Percentiles rank a stretch among this genome's conserved stretches.
These are phyloP conservation scores for Arthroderma sp. DNA, from an alignment of 2,329 filamentous ascomycete species.

Conservation along the genomic window DNA sequence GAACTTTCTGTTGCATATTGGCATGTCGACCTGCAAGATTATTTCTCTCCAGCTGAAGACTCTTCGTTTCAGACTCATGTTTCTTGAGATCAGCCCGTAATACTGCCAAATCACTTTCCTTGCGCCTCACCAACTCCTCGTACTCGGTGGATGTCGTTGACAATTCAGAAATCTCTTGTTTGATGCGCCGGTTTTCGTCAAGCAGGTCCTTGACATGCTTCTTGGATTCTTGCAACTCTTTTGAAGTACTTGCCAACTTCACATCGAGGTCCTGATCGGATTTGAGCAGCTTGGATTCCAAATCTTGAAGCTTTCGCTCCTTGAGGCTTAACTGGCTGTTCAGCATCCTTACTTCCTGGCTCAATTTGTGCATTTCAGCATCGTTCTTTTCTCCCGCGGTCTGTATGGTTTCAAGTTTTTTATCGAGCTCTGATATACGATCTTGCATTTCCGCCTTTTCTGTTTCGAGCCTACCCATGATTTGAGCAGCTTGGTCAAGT, in stretches of 20 bases:
- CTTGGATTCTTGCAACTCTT: slow-evolving; percentile 63
- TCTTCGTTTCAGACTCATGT: slow-evolving; percentile 65
- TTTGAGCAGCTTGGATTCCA: slow-evolving; percentile 72
- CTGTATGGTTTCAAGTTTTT: slow-evolving; percentile 56
- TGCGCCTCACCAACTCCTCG: slow-evolving; percentile 82
- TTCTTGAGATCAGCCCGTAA: slow-evolving; percentile 74
- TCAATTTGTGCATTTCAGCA: slow-evolving; percentile 60
- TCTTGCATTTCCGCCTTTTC: slow-evolving; percentile 67
- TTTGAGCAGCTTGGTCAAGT: slow-evolving; percentile 76
- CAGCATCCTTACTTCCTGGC: slow-evolving; percentile 78
- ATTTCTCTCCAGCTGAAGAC: slow-evolving; percentile 66
- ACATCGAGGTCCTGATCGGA: slow-evolving; percentile 80
- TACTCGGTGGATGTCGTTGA: slow-evolving; percentile 89
- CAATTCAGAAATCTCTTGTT: slow-evolving; percentile 73
- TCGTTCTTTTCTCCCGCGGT: slow-evolving; percentile 59
- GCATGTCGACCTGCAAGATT: slow-evolving; percentile 63
- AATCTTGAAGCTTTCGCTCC: slow-evolving; percentile 75
- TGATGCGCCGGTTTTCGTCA: slow-evolving; percentile 68
- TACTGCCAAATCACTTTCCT: slow-evolving; percentile 82
- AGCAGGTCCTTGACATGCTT: slow-evolving; percentile 62
- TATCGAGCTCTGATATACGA: slow-evolving; percentile 56
- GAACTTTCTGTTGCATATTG: slow-evolving; percentile 59
- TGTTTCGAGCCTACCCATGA: slow-evolving; percentile 73
- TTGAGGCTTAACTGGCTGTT: slow-evolving; percentile 81
- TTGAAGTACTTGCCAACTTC: slow-evolving; percentile 63